Evolutionary conservation across 257 asterid species (phyloP).

Genomic region (Lithospermum erythrorhizon): DNA sequence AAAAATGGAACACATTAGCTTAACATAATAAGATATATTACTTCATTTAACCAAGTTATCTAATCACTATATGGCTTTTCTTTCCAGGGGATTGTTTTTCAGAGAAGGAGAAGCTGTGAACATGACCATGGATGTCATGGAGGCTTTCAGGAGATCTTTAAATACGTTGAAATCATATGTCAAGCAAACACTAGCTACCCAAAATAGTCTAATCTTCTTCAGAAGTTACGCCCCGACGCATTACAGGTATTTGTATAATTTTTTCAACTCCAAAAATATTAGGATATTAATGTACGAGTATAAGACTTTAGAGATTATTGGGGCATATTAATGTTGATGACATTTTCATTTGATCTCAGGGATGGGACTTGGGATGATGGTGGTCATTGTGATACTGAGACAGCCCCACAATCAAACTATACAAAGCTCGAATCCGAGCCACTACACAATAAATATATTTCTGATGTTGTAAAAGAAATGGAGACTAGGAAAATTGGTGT

Average conservation of each 20-base stretch:
- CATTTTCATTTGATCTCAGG: slow-evolving; percentile 17
- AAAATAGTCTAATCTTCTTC: slow-evolving; percentile 40
- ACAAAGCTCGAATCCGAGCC: slow-evolving; percentile 35
- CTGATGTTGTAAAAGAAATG: slow-evolving; percentile 31
- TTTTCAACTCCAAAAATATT: background rate
- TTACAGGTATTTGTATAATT: slow-evolving; percentile 31
- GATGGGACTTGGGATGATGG: slow-evolving; percentile 37
- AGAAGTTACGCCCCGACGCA: slow-evolving; percentile 91
- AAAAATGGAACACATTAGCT: background rate
- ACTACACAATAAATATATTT: slow-evolving; percentile 28
- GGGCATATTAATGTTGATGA: no score
- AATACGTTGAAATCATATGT: slow-evolving; percentile 49
- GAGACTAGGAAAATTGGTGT: slow-evolving; percentile 15
- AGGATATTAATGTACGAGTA: no score
- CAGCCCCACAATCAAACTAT: slow-evolving; percentile 36
- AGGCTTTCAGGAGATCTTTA: slow-evolving; percentile 62
- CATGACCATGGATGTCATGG: slow-evolving; percentile 66
- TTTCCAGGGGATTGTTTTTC: slow-evolving; percentile 72
- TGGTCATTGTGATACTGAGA: slow-evolving; percentile 27
- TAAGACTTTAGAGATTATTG: no score
- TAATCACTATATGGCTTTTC: background rate
- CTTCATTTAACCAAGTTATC: background rate
- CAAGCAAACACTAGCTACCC: slow-evolving; percentile 24
- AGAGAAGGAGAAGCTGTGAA: slow-evolving; percentile 52
- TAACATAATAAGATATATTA: background rate